Evolutionary conservation across 192 early-diverging fungal genomes (phyloP).

Genomic region (Backusella liffmaniae): DNA sequence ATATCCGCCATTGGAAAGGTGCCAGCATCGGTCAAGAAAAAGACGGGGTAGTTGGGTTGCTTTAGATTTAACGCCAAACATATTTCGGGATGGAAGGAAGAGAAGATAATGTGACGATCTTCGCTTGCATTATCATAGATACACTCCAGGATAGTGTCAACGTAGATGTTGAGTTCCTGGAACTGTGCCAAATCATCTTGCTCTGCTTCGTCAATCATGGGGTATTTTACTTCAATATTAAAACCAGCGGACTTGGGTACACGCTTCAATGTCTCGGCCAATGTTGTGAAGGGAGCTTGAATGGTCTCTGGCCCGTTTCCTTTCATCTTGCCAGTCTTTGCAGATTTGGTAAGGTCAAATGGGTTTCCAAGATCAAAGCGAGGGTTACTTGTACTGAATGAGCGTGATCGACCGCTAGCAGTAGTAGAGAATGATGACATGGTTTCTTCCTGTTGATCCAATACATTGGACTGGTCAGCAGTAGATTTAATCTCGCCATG

Average conservation of each 20-base stretch:
- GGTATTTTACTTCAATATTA: constrained; percentile 97
- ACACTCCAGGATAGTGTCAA: constrained; percentile 82
- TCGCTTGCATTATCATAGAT: constrained; percentile 60
- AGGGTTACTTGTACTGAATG: constrained; percentile 29
- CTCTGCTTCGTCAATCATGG: constrained; percentile 88
- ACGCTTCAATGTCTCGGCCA: constrained; percentile 71
- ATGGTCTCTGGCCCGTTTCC: constrained; percentile 80
- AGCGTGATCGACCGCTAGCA: constrained; percentile 39
- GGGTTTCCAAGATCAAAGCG: neutral
- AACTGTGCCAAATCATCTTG: constrained; percentile 60
- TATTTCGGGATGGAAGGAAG: constrained; percentile 89
- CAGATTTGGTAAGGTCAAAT: constrained; percentile 22
- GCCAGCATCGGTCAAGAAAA: constrained; percentile 87
- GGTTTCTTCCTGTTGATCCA: neutral
- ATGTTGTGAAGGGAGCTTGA: constrained; percentile 81
- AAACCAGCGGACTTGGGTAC: constrained; percentile 81
- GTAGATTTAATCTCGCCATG: constrained; percentile 24
- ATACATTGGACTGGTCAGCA: neutral
- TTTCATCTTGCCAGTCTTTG: constrained; percentile 52
- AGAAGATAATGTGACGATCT: constrained; percentile 81
- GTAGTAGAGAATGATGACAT: neutral
- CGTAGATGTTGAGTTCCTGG: constrained; percentile 83
- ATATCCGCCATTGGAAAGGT: constrained; percentile 69
- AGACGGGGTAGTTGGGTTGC: constrained; percentile 82
- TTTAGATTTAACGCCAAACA: constrained; percentile 83